phyloP scores from a whole-genome alignment of 129 eudicot genomes.

The Lactuca saligna region DNA sequence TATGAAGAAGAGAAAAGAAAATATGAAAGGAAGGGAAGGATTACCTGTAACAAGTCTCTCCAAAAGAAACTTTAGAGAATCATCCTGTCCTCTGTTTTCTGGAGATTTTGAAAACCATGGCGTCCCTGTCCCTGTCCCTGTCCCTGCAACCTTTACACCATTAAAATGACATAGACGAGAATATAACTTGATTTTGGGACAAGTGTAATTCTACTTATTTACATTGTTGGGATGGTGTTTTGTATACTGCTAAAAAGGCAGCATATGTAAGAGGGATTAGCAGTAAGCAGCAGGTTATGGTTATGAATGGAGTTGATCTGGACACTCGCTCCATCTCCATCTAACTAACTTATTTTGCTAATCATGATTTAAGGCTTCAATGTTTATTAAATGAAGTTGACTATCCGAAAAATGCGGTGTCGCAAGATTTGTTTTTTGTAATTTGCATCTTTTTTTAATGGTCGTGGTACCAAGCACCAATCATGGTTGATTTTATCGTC shows the following conservation, averaged over 20 bases:
- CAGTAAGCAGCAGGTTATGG: constrained; percentile 3
- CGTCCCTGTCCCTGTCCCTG: not conserved
- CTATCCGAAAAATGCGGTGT: no score
- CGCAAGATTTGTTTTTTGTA: no score
- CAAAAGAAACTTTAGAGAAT: constrained; percentile 10
- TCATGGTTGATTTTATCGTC: no score
- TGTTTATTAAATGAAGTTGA: no score
- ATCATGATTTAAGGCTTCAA: no score
- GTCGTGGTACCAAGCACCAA: no score
- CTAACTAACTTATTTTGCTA: no score
- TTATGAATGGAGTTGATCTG: not conserved
- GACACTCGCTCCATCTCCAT: no score
- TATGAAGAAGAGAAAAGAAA: not conserved
- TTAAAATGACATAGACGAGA: not conserved
- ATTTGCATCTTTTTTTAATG: no score
- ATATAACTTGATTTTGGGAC: not conserved
- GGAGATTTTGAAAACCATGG: not conserved
- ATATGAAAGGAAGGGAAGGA: not conserved
- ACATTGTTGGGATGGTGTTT: not conserved
- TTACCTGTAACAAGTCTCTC: constrained; percentile 14
- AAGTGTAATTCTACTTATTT: not conserved
- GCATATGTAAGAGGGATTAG: constrained; percentile 6
- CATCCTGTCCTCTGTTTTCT: constrained; percentile 11
- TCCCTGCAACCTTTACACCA: not conserved
- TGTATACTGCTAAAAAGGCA: constrained; percentile 5